These are phyloP conservation scores for Candolleomyces efflorescens DNA, from an alignment of 768 basidiomycete species.

Conservation along the genomic window DNA sequence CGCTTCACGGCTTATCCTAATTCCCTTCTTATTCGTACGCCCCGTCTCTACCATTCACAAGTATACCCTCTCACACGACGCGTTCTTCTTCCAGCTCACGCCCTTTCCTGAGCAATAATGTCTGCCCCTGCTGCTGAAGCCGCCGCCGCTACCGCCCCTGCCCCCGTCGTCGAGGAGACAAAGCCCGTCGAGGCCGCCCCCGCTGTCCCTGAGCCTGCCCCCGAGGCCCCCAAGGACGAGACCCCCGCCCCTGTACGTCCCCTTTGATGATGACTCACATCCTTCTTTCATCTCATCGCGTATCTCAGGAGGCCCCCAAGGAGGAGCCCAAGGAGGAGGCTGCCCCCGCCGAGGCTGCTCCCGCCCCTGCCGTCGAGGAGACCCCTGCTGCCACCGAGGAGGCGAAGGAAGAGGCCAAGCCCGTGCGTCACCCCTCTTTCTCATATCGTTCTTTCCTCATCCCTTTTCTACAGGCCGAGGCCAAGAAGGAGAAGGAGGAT, in stretches of 20 bases:
- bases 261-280: neutral
- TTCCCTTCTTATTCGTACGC: conserved; percentile 45
- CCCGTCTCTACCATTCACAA: conserved; percentile 11
- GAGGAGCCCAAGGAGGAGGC: conserved; percentile 21
- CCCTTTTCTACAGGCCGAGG: conserved; percentile 35
- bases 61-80: conserved; percentile 5
- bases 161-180: conserved; percentile 45
- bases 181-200: conserved; percentile 27
- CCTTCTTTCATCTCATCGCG: neutral
- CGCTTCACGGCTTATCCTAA: conserved; percentile 57
- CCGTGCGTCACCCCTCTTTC: conserved; percentile 24
- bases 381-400: conserved; percentile 23
- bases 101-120: conserved; percentile 59
- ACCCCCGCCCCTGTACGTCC: conserved; percentile 11
- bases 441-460: conserved; percentile 5
- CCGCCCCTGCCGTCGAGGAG: conserved; percentile 14
- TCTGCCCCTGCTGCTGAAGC: conserved; percentile 62
- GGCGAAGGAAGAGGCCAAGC: conserved; percentile 38
- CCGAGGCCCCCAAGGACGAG: conserved; percentile 33
- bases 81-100: conserved; percentile 40
- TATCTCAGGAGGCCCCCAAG: conserved; percentile 19
- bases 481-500: conserved; percentile 69
- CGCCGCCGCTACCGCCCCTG: conserved; percentile 35
- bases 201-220: conserved; percentile 22
- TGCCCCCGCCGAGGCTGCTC: conserved; percentile 17